A percentile compares a stretch with the other conserved stretches of the same genome.
Evolutionary conservation across 352 stramenopile genomes (phyloP).

Genomic region (Phytophthora multivora): DNA sequence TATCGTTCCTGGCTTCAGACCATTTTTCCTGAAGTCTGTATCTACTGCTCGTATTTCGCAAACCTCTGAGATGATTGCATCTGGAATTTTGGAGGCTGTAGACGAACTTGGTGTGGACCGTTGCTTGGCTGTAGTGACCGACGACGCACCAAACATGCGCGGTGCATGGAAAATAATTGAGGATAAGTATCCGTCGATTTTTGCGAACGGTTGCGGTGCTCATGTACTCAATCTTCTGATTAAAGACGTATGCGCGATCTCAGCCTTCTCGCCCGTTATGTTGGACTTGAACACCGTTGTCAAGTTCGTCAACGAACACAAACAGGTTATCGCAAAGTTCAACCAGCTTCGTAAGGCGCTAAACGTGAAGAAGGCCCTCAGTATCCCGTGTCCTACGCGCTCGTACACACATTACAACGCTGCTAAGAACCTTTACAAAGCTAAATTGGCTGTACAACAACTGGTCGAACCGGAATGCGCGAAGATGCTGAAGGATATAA

Average conservation of each 20-base stretch:
- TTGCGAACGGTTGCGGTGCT: neutral
- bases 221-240: slow-evolving; percentile 1
- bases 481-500: neutral
- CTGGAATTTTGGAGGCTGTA: neutral
- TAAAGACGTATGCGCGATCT: neutral
- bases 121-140: neutral
- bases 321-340: neutral
- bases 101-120: neutral
- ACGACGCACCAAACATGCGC: neutral
- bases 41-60: neutral
- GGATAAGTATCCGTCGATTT: neutral
- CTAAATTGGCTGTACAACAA: neutral
- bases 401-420: slow-evolving; percentile 2
- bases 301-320: neutral
- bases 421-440: neutral
- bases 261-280: neutral
- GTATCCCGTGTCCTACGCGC: neutral
- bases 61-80: neutral
- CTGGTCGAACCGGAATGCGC: neutral
- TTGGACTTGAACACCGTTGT: neutral
- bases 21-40: neutral
- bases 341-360: neutral
- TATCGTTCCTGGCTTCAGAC: neutral
- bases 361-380: neutral
- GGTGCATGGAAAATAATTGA: neutral